Evolutionary conservation across 2,329 filamentous ascomycete species (phyloP).

Genomic region (Aspergillus sp.): DNA sequence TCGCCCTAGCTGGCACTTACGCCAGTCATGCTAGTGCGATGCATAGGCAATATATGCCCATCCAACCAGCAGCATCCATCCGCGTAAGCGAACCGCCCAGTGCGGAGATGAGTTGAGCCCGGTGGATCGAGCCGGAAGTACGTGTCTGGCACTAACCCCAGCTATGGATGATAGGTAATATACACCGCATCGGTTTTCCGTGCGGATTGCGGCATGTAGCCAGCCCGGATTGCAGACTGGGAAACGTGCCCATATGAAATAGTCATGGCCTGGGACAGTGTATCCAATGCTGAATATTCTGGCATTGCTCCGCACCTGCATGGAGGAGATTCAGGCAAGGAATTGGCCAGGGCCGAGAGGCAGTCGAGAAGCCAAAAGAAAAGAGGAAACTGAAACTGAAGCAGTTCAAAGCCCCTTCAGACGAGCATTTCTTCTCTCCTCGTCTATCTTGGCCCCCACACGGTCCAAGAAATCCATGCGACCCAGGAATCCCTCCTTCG

Average conservation of each 20-base stretch:
- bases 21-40: background rate
- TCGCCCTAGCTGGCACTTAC: background rate
- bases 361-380: background rate
- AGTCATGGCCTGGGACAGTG: background rate
- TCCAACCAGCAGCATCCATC: background rate
- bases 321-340: background rate
- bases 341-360: background rate
- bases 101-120: background rate
- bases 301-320: background rate
- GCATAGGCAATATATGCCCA: background rate
- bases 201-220: background rate
- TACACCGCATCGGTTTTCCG: background rate
- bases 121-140: background rate
- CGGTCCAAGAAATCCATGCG: constrained; percentile 65
- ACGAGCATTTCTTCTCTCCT: constrained; percentile 56
- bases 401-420: constrained; percentile 41
- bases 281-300: background rate
- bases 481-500: constrained; percentile 62
- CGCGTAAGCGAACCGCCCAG: background rate
- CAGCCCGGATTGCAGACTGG: background rate
- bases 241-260: background rate
- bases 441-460: constrained; percentile 58
- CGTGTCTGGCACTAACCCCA: background rate
- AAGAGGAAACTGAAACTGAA: background rate
- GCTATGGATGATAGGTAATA: background rate